Evolutionary conservation across 139 green algal species (phyloP).

Genomic region (Gonium pectorale): DNA sequence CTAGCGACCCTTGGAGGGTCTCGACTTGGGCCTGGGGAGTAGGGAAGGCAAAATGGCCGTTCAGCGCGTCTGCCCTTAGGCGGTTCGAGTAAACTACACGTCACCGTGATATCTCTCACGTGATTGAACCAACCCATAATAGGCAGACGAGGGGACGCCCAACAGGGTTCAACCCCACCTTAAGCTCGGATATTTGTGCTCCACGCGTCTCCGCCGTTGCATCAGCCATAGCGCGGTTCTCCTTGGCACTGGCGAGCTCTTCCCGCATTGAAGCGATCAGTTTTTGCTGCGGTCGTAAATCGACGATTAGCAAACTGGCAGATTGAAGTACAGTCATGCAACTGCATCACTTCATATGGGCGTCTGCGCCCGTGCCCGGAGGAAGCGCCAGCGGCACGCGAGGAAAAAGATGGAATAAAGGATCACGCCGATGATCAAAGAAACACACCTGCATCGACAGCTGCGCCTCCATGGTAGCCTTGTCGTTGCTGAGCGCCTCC

Average conservation of each 20-base stretch:
- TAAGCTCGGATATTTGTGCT: conserved; percentile 59
- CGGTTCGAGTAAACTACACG: too few species aligned
- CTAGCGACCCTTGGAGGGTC: conserved; percentile 53
- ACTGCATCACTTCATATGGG: too few species aligned
- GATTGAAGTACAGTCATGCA: too few species aligned
- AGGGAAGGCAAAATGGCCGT: too few species aligned
- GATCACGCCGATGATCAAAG: background rate
- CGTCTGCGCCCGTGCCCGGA: too few species aligned
- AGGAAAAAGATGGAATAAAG: too few species aligned
- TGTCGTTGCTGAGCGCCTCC: conserved; percentile 65
- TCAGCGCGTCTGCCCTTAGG: too few species aligned
- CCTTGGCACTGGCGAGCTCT: conserved; percentile 64
- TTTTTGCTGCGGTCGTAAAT: conserved; percentile 53
- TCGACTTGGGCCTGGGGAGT: conserved; percentile 50
- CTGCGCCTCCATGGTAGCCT: conserved; percentile 70
- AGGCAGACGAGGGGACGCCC: too few species aligned
- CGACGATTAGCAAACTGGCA: too few species aligned
- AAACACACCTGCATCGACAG: conserved; percentile 57
- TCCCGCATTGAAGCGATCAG: conserved; percentile 61
- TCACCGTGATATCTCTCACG: too few species aligned
- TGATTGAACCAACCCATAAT: too few species aligned
- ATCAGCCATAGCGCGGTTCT: conserved; percentile 62
- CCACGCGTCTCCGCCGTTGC: conserved; percentile 46
- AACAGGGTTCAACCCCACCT: conserved; percentile 64
- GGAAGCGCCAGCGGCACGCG: too few species aligned